phyloP scores from a whole-genome alignment of 371 early-diverging fungal genomes.

The Nematocida parisii region DNA sequence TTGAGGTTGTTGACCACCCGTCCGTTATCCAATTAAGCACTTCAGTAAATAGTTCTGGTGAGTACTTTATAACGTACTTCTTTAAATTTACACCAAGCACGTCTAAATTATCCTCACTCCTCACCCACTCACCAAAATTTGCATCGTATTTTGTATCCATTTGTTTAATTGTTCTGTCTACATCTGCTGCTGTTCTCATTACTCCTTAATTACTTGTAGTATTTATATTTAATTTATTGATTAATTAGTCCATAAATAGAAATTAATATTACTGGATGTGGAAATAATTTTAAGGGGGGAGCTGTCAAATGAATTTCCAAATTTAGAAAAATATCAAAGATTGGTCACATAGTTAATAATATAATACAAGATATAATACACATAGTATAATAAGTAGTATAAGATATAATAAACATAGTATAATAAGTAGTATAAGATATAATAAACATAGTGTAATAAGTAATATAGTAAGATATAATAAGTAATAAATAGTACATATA shows the following conservation, averaged over 20 bases:
- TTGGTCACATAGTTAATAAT: neutral
- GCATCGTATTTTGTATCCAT: slow-evolving; percentile 71
- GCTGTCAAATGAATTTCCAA: slow-evolving; percentile 6
- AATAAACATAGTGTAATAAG: too few relatives aligned
- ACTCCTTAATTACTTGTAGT: neutral
- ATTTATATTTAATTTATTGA: neutral
- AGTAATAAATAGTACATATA: too few relatives aligned
- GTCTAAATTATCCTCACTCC: slow-evolving; percentile 69
- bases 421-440: too few relatives aligned
- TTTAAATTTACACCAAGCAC: slow-evolving; percentile 66
- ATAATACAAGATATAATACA: too few relatives aligned
- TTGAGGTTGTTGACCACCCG: slow-evolving; percentile 70
- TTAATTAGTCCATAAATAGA: neutral
- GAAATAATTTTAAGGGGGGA: neutral
- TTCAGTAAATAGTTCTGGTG: slow-evolving; percentile 60
- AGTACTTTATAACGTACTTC: slow-evolving; percentile 68
- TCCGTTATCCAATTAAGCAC: slow-evolving; percentile 71
- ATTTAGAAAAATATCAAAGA: neutral
- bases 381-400: too few relatives aligned
- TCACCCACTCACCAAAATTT: slow-evolving; percentile 71
- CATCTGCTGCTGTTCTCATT: slow-evolving; percentile 52
- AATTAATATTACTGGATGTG: slow-evolving; percentile 9
- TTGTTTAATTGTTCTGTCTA: slow-evolving; percentile 66
- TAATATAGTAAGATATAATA: too few relatives aligned
- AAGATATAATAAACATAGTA: too few relatives aligned